Percentiles rank a stretch among this genome's conserved stretches.
phyloP scores from a whole-genome alignment of 108 stramenopile genomes.

The Nitzschia sp. region DNA sequence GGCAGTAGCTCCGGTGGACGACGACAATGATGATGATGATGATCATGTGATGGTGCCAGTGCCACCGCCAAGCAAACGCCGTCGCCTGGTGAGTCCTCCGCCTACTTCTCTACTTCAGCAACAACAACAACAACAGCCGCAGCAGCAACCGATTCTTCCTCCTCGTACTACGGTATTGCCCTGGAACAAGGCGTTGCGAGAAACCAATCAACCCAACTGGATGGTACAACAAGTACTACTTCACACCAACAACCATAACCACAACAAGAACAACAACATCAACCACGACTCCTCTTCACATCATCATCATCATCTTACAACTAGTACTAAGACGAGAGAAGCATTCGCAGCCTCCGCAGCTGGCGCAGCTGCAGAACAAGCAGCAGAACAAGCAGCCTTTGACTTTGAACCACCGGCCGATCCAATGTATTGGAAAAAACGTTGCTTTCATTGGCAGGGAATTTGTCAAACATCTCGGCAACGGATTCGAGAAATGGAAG shows the following conservation, averaged over 20 bases:
- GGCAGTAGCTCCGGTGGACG: no score
- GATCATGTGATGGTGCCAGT: no score
- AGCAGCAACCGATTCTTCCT: neutral
- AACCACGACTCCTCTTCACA: neutral
- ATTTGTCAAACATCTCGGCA: conserved; percentile 19
- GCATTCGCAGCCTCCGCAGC: no score
- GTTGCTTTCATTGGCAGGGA: conserved; percentile 26
- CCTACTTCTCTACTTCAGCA: no score
- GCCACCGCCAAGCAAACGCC: no score
- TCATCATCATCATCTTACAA: neutral
- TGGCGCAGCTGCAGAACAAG: neutral
- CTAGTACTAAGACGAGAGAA: neutral
- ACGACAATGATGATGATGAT: no score
- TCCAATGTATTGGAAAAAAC: conserved; percentile 28
- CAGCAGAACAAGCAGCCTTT: neutral
- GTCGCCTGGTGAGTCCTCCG: no score
- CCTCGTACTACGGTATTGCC: conserved; percentile 1
- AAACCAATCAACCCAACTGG: neutral
- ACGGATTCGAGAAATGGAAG: conserved; percentile 30
- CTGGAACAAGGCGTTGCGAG: conserved; percentile 6
- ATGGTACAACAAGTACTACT: neutral
- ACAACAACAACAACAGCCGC: neutral
- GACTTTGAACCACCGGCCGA: conserved; percentile 24
- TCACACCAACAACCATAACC: neutral
- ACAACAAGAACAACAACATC: neutral